Evolutionary conservation across 805 yeast species (phyloP).

Genomic region (Candida easanensis): DNA sequence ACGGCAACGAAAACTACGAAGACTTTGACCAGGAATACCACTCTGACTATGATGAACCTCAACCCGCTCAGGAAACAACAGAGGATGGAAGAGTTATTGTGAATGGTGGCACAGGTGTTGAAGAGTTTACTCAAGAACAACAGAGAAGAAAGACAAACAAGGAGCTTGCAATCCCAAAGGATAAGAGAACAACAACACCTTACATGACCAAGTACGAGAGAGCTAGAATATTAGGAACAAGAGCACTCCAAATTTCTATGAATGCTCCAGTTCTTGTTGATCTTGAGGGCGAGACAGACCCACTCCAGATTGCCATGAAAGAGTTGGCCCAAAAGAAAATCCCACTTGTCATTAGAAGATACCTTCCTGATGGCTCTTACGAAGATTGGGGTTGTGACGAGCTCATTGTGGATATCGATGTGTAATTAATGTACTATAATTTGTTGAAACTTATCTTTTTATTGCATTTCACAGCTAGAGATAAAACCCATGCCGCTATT

Average conservation of each 20-base stretch:
- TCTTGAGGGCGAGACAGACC: conserved; percentile 98
- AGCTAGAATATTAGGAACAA: conserved; percentile 95
- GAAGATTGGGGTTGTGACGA: conserved; percentile 99
- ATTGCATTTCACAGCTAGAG: too few species aligned
- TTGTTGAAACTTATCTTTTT: too few species aligned
- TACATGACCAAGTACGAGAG: conserved; percentile 99
- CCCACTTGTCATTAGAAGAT: conserved; percentile 93
- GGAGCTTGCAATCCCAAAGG: conserved; percentile 86
- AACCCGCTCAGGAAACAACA: conserved; percentile 36
- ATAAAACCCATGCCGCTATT: not conserved
- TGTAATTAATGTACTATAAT: conserved; percentile 17
- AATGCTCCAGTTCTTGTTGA: conserved; percentile 98
- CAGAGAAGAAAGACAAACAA: conserved; percentile 60
- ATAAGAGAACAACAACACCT: conserved; percentile 91
- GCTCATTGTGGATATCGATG: conserved; percentile 72
- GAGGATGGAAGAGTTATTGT: conserved; percentile 72
- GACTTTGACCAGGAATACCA: conserved; percentile 86
- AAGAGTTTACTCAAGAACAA: conserved; percentile 40
- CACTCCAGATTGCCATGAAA: conserved; percentile 95
- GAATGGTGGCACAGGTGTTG: conserved; percentile 65
- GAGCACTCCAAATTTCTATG: conserved; percentile 96
- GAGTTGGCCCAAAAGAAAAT: conserved; percentile 93
- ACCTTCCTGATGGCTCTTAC: conserved; percentile 92
- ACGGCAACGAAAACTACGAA: conserved; percentile 64
- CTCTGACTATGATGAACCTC: conserved; percentile 62